Base-by-base conservation (phyloP, 2,329 filamentous ascomycete species). In the Didymella sp. region DNA sequence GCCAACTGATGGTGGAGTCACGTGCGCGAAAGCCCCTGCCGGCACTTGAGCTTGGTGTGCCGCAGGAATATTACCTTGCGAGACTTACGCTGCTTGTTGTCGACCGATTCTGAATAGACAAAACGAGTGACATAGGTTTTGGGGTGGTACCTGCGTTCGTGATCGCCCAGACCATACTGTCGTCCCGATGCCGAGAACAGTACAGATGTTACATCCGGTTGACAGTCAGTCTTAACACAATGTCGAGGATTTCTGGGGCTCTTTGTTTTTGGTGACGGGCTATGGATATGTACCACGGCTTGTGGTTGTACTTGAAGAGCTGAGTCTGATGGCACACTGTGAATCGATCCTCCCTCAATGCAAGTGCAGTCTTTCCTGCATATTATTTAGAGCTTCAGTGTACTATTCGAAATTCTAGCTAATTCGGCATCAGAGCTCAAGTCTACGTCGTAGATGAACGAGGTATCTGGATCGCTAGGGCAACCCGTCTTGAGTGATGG, bases 91-190 rank as follows among this genome's bases (percentile, higher is more conserved):
- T 15, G 21, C 7, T n/a, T 4, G 6, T 17, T 11, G 37, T 7
- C 7, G 13, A 43, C 28, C n/a, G 25, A 19, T 6, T 33, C 21
- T 35, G 27, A 3, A 13, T 46, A 11, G 6, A 17, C 17, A 2
- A 55, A 8, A 11, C 33, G 19, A 21, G 47, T 56, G 9, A 51
- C 24, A 17, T 44, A 31, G 24, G 27, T 45, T n/a, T 25, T 37
- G 19, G 56, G 46, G 11, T 43, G 42, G 17, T 54, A 42, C 1
- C 38, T 30, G 17, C 25, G 30, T 15, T 25, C 25, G 11, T 21
- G 30, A 15, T 35, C 27, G 13, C 43, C 37, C 6, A 48, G 15
- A 21, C 38, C 31, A 31, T 31, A 40, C 19, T 33, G 37, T 48
- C 9, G 17, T 22, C 38, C 35, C 8, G 15, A 40, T 40, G 15